A percentile compares a stretch with the other conserved stretches of the same genome.
Evolutionary conservation across 225 moss, liverwort and hornwort genomes (phyloP).

Genomic region (Bryum argenteum): DNA sequence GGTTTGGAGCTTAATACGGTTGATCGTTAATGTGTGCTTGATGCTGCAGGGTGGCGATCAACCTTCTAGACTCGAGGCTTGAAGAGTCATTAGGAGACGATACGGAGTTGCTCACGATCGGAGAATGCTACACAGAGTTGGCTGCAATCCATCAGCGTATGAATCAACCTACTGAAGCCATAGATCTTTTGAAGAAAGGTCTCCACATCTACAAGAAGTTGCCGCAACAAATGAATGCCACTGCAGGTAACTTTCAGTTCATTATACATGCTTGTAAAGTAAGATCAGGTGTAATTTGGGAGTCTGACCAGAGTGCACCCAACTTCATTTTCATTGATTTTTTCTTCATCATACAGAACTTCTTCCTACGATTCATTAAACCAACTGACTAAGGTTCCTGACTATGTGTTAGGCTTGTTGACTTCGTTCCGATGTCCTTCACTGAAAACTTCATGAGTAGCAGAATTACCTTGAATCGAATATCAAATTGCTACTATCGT

Average conservation of each 20-base stretch:
- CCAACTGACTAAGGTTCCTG: not conserved
- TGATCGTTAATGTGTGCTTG: not conserved
- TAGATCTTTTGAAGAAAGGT: constrained; percentile 63
- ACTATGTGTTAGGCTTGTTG: not conserved
- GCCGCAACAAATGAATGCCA: constrained; percentile 70
- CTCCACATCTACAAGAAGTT: constrained; percentile 65
- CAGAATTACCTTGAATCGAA: not conserved
- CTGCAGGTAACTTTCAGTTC: constrained; percentile 45
- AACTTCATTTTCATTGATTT: not conserved
- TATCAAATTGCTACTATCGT: not conserved
- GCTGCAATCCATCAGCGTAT: constrained; percentile 74
- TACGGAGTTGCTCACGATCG: constrained; percentile 61
- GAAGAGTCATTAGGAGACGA: constrained; percentile 32
- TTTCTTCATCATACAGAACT: not conserved
- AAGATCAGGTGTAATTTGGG: not conserved
- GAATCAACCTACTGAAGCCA: constrained; percentile 59
- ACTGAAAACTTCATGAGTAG: not conserved
- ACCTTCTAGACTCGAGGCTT: constrained; percentile 55
- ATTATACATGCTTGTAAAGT: not conserved
- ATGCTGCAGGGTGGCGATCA: constrained; percentile 45
- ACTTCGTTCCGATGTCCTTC: not conserved
- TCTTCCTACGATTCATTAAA: not conserved
- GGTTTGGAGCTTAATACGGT: constrained; percentile 1
- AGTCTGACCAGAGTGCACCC: constrained; percentile 6
- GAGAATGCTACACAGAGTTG: constrained; percentile 77